Evolutionary conservation across 768 basidiomycete species (phyloP).

Genomic region (Pisolithus albus): DNA sequence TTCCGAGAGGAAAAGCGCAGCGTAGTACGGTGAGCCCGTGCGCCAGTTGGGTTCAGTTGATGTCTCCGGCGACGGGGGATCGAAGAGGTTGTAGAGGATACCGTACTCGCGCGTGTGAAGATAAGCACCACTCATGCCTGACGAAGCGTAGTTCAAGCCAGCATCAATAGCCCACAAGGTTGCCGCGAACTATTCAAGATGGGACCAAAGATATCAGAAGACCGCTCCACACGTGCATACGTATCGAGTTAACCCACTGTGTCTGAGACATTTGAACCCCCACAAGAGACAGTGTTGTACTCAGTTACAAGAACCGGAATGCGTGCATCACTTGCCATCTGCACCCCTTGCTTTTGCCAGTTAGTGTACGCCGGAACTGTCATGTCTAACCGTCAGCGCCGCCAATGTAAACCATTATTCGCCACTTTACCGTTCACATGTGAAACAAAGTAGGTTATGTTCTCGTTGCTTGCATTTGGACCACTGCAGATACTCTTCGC

Average conservation of each 20-base stretch:
- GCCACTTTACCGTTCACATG: constrained; percentile 28
- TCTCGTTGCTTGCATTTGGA: constrained; percentile 25
- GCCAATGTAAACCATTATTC: not conserved
- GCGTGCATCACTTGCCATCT: constrained; percentile 15
- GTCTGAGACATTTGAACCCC: constrained; percentile 30
- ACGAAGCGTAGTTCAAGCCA: constrained; percentile 27
- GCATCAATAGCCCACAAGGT: constrained; percentile 32
- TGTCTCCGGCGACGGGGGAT: constrained; percentile 25
- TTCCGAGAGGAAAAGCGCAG: constrained; percentile 30
- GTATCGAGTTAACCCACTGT: constrained; percentile 16
- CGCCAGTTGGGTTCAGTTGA: constrained; percentile 24
- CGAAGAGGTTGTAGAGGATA: constrained; percentile 35
- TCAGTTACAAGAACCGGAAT: constrained; percentile 30
- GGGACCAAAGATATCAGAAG: not conserved
- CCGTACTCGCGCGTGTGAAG: constrained; percentile 32
- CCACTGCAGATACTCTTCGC: constrained; percentile 28
- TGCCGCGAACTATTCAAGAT: constrained; percentile 25
- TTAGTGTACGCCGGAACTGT: constrained; percentile 23
- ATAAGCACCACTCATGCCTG: constrained; percentile 28
- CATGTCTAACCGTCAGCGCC: not conserved
- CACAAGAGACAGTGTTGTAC: constrained; percentile 33
- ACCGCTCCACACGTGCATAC: not conserved
- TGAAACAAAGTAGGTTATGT: constrained; percentile 28
- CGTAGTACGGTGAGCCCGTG: constrained; percentile 31
- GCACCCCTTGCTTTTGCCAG: constrained; percentile 27